Percentiles rank a stretch among this genome's conserved stretches.
Evolutionary conservation across 1,284 basidiomycete species (phyloP).

Genomic region (Schizophyllum amplum): DNA sequence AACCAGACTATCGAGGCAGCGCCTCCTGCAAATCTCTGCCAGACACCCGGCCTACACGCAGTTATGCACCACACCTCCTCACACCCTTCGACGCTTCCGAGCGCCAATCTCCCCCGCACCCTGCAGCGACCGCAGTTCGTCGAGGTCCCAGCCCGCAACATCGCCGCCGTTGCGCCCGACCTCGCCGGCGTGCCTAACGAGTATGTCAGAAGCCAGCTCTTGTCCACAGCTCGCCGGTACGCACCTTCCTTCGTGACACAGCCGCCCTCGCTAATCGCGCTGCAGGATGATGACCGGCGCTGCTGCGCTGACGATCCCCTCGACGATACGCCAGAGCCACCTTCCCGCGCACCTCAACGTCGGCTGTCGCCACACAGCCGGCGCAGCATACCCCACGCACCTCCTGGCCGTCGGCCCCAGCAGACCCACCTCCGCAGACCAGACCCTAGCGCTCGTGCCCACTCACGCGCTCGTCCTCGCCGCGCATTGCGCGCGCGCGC

Average conservation of each 20-base stretch:
- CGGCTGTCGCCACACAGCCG: not conserved
- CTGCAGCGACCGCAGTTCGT: constrained; percentile 45
- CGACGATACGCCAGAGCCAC: not conserved
- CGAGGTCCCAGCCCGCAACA: constrained; percentile 43
- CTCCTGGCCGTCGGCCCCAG: constrained; percentile 8
- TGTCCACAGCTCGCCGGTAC: not conserved
- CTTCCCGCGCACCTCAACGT: not conserved
- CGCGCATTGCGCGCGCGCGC: constrained; percentile 13
- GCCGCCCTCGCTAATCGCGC: not conserved
- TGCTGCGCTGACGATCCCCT: not conserved
- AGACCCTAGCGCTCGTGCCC: constrained; percentile 7
- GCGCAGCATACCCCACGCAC: constrained; percentile 7
- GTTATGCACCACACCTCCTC: constrained; percentile 17
- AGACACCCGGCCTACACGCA: not conserved
- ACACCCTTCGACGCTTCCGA: constrained; percentile 16
- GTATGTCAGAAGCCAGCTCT: constrained; percentile 15
- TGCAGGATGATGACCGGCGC: not conserved
- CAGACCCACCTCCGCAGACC: constrained; percentile 1
- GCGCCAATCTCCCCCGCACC: constrained; percentile 49
- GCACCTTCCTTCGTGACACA: not conserved
- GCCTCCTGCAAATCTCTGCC: not conserved
- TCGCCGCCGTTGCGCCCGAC: constrained; percentile 47
- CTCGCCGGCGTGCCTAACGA: constrained; percentile 48
- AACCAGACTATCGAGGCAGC: not conserved
- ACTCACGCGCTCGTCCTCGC: constrained; percentile 11